A percentile compares a stretch with the other conserved stretches of the same genome.
phyloP scores from a whole-genome alignment of 2,329 filamentous ascomycete species.

The Colletotrichum viniferum region DNA sequence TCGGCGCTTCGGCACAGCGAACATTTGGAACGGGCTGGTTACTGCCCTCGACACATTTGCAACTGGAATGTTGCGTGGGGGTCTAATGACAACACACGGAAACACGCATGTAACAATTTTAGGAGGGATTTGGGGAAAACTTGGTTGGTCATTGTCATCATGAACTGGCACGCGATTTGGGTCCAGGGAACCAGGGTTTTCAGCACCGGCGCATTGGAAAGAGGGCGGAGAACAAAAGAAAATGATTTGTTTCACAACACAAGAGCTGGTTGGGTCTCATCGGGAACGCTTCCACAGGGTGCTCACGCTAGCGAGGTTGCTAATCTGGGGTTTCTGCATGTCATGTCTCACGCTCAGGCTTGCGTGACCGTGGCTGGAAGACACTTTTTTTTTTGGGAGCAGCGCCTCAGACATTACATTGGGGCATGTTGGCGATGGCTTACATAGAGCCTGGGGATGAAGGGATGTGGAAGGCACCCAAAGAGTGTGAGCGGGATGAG shows the following conservation, averaged over 20 bases:
- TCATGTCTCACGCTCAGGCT: background rate
- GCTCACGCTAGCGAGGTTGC: background rate
- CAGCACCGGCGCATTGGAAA: conserved; percentile 20
- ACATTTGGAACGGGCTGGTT: background rate
- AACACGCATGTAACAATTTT: conserved; percentile 17
- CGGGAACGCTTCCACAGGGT: background rate
- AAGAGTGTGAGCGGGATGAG: background rate
- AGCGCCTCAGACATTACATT: background rate
- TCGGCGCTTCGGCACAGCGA: conserved; percentile 2
- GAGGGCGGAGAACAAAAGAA: conserved; percentile 18
- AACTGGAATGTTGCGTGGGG: conserved; percentile 10
- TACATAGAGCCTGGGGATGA: background rate
- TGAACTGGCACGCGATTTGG: conserved; percentile 4
- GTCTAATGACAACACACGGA: conserved; percentile 14
- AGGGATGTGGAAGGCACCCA: background rate
- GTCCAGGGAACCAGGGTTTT: conserved; percentile 5
- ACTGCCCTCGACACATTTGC: background rate
- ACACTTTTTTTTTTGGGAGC: background rate
- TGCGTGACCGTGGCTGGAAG: background rate
- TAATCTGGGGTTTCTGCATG: background rate
- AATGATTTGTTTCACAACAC: conserved; percentile 14
- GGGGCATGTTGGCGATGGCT: background rate
- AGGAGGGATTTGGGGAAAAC: background rate
- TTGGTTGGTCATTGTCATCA: conserved; percentile 10
- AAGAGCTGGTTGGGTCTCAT: conserved; percentile 6